Evolutionary conservation across 2,329 filamentous ascomycete genomes (phyloP).

Genomic region (Botrytis byssoidea): DNA sequence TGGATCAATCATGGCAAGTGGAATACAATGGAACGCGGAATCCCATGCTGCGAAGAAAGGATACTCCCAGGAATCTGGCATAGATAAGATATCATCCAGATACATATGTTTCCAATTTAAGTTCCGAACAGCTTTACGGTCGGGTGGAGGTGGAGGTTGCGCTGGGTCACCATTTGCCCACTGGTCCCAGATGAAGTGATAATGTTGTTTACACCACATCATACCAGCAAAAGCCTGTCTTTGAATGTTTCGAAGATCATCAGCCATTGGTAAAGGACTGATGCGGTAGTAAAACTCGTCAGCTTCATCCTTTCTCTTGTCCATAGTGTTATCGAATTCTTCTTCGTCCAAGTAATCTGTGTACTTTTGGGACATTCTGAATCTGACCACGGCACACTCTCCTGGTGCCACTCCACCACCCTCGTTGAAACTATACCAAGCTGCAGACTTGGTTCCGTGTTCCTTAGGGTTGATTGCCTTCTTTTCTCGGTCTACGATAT

Average conservation of each 20-base stretch:
- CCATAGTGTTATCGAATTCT: constrained; percentile 85
- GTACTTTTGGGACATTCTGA: constrained; percentile 75
- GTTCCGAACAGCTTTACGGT: constrained; percentile 79
- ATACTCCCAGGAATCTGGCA: constrained; percentile 99
- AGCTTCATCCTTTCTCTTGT: constrained; percentile 81
- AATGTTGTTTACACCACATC: constrained; percentile 98
- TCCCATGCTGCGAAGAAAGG: constrained; percentile 98
- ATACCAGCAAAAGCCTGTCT: constrained; percentile 92
- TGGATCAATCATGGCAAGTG: constrained; percentile 93
- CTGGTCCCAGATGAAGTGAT: constrained; percentile 95
- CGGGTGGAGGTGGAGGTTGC: constrained; percentile 80
- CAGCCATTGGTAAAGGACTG: constrained; percentile 88
- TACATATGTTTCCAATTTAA: constrained; percentile 92
- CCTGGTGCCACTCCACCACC: constrained; percentile 83
- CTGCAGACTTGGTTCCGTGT: constrained; percentile 82
- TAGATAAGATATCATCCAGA: constrained; percentile 91
- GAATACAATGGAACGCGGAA: constrained; percentile 94
- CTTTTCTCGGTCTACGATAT: constrained; percentile 80
- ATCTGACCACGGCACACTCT: constrained; percentile 92
- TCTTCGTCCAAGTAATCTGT: constrained; percentile 87
- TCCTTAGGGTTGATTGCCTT: constrained; percentile 76
- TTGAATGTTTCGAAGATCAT: constrained; percentile 92
- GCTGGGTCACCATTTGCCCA: constrained; percentile 93
- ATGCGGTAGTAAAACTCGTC: constrained; percentile 95
- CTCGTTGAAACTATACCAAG: constrained; percentile 91